Conservation (phyloP, 1,139 yeast species). For the Eremothecium coryli region DNA sequence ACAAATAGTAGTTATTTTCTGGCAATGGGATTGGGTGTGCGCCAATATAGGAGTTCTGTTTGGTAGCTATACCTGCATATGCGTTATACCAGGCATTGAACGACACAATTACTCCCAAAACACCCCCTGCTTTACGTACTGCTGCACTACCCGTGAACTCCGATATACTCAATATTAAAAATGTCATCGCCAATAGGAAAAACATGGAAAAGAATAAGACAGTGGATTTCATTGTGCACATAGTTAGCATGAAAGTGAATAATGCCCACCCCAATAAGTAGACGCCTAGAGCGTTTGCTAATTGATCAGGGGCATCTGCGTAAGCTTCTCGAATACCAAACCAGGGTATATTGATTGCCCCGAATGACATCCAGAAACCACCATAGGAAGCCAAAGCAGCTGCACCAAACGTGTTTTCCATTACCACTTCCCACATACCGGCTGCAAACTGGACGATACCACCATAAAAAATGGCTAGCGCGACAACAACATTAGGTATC, state of each 20-base stretch:
- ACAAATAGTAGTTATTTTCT: conserved; percentile 8
- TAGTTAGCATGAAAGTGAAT: conserved; percentile 51
- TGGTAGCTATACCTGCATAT: conserved; percentile 62
- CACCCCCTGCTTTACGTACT: conserved; percentile 53
- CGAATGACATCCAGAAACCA: conserved; percentile 63
- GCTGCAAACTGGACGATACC: conserved; percentile 71
- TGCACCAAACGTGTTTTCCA: conserved; percentile 70
- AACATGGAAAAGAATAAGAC: conserved; percentile 55
- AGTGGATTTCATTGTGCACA: conserved; percentile 60
- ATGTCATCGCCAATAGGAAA: conserved; percentile 51
- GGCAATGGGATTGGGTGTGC: conserved; percentile 49
- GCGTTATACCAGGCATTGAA: conserved; percentile 71
- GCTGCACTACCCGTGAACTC: conserved; percentile 39
- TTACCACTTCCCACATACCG: conserved; percentile 50
- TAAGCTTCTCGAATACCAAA: conserved; percentile 54
- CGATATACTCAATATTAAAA: conserved; percentile 56
- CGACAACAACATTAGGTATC: conserved; percentile 50
- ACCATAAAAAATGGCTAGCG: conserved; percentile 76
- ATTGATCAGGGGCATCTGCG: conserved; percentile 31
- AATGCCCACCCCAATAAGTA: conserved; percentile 59
- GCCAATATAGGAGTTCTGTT: conserved; percentile 51
- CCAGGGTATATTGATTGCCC: conserved; percentile 51
- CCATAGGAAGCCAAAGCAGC: conserved; percentile 61
- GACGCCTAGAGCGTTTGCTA: conserved; percentile 46
- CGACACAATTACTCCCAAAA: conserved; percentile 55